Base-by-base conservation (phyloP, 2,329 filamentous ascomycete genomes). In the Phialophora verrucosa region DNA sequence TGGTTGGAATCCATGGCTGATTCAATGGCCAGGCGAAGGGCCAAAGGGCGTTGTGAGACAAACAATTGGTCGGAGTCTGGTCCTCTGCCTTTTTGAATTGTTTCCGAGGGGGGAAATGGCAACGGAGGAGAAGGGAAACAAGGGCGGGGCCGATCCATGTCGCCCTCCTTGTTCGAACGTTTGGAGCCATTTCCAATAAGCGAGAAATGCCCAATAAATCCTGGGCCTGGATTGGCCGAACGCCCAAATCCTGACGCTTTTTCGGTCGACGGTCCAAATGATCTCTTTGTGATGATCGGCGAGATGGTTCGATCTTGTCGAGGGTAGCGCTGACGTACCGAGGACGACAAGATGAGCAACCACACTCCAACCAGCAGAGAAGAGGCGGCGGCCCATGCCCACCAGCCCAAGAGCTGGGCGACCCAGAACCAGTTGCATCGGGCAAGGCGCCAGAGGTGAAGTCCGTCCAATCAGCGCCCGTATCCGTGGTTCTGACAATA, bases 61-160 rank as follows among this genome's bases (percentile, higher is more conserved):
- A 44, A 44, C 55, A 42, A 64, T 63, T 68, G 68, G 68, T 56
- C 17, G 44, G 57, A 27, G 42, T 17, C 20, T 47, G 31, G 38
- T 59, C 32, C 50, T 50, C 47, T 59, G 51, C 47, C 44, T 58
- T 62, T 20, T 27, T 44, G 29, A 53, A 57, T 38, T 31, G 58
- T 17, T 29, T 25, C 54, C 54, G 23, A 59, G 49, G 42, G 35
- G 42, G 59, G 32, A 56, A 59, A 23, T 27, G 17, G 44, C 42
- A n/a, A 63, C 47, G 62, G 59, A 53, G 62, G 59, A 53, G 31
- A 54, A 51, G 65, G 60, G 62, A 55, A 61, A 60, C 56, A 42
- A 67, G 66, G 68, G 67, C 67, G 67, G 70, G 70, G 65, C 69
- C 65, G 67, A 69, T 64, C 70, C 70, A 69, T 62, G 61, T 69